Base-by-base conservation (phyloP, 2,329 filamentous ascomycete species). In the Zasmidium cellare region DNA sequence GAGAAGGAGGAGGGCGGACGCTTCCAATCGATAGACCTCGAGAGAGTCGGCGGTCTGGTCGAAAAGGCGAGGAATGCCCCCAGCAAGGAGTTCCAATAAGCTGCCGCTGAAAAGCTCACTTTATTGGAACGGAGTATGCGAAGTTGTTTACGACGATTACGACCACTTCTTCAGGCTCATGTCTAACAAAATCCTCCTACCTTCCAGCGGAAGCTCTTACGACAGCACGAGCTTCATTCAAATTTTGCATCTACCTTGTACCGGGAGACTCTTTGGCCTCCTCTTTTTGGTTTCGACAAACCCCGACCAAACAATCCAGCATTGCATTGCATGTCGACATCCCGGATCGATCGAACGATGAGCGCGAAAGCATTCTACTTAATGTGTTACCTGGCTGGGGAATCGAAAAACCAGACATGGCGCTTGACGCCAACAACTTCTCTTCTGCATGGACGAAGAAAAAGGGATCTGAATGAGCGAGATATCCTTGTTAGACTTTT, bases 1-100 rank as follows among this genome's bases (percentile, higher is more conserved):
- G 88, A 96, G 78, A 89, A 91, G 76, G 88, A 89, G 70, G 86
- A 86, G 73, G 84, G 85, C 60, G 68, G 68, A 50, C 85, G 91
- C 65, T 97, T 97, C 78, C 90, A 96, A 74, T 94, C 92, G 2
- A 86, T 99, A 68, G 93, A 99, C 74, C 89, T 99, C 74, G 90
- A 97, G 68, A 86, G 91, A 64, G 96, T 97, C 72, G 94, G 94
- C 52, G 94, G 94, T 14, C 80, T 97, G 67, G 96, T 92, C 77
- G 94, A 97, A 82, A 96, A 96, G 82, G 84, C 64, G 35, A 56
- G 54, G 35, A 66, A 66, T 50, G 56, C 59, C 19, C 58, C 64
- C 3, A 50, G 51, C 54, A 62, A 64, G 23, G 52, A 58, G 31
- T 58, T 47, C 55, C 55, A 58, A 58, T 55, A 51, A 53, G 19